Evolutionary conservation across 768 basidiomycete species (phyloP), one percentile per base, ranked within the genome.

Genomic region (Russula abietina): DNA sequence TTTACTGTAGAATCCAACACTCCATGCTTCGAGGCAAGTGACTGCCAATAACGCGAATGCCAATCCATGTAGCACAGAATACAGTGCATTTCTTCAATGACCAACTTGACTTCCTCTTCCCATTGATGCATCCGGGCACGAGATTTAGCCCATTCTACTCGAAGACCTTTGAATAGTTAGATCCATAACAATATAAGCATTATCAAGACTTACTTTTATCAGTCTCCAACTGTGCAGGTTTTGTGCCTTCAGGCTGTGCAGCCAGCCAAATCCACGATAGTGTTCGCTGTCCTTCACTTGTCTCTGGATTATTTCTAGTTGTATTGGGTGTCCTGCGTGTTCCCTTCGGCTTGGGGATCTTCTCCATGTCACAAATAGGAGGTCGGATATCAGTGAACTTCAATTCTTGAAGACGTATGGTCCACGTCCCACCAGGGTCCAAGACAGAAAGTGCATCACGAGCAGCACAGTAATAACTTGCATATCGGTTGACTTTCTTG

Each of bases 341-440:
- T 0, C 51, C 10, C n/a, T 52, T 52, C 12, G 3, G 32, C 12
- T 52, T 52, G 6, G 32, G 51, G 6, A 33, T 3, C 51, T 52
- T 52, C 3, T 52, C 51, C 19, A 33, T 52, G 7, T 52, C 51
- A 12, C 32, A 32, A 32, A 36, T 14, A 16, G 32, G 32, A 33
- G 51, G 32, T 52, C 32, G 32, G 51, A 52, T 7, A 52, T 52
- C 51, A 52, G 51, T 52, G 51, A 32, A 8, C 51, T 52, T 52
- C 51, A 52, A 52, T 52, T 52, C 51, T 11, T 52, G 51, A 36
- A 52, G 51, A 52, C 51, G 8, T 4, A n/a, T 19, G 16, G 7
- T 8, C 41, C 41, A 45, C 19, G n/a, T 51, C 51, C 51, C 51
- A 52, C 51, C 4, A 33, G 51, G 32, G 19, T 52, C 51, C n/a